Percentiles rank a stretch among this genome's conserved stretches.
Evolutionary conservation across 2,329 filamentous ascomycete genomes (phyloP).

Genomic region (Colletotrichum sp.): DNA sequence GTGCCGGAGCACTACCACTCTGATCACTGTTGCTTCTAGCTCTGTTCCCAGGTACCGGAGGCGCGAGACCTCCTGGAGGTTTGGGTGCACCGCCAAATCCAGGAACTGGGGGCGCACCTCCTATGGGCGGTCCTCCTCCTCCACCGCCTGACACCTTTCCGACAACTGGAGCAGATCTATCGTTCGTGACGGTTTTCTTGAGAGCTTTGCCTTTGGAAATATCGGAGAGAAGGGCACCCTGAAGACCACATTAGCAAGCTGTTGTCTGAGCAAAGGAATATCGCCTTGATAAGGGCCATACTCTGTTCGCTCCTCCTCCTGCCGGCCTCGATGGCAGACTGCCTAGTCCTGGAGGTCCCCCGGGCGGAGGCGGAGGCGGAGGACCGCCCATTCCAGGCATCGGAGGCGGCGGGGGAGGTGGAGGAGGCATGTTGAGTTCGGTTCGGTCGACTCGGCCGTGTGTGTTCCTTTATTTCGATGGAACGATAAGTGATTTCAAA

Average conservation of each 20-base stretch:
- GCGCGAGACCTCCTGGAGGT: constrained; percentile 70
- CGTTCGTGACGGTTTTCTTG: constrained; percentile 89
- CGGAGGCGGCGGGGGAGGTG: constrained; percentile 74
- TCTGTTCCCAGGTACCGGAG: constrained; percentile 73
- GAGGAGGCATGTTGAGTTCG: constrained; percentile 48
- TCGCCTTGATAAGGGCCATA: constrained; percentile 44
- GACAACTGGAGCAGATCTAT: constrained; percentile 83
- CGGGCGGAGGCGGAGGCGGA: constrained; percentile 67
- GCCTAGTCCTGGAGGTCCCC: constrained; percentile 38
- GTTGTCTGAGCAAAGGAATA: background rate
- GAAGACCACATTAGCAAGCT: constrained; percentile 20
- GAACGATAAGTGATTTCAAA: background rate
- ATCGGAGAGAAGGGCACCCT: constrained; percentile 88
- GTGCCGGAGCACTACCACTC: constrained; percentile 45
- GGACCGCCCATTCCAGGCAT: constrained; percentile 63
- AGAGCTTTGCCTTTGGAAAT: constrained; percentile 82
- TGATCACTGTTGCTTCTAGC: constrained; percentile 86
- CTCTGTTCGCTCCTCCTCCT: constrained; percentile 60
- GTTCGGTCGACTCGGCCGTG: background rate
- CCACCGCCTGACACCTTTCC: constrained; percentile 57
- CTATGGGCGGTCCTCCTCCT: constrained; percentile 64
- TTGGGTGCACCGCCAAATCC: constrained; percentile 51
- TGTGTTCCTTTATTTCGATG: background rate
- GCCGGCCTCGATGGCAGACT: constrained; percentile 64
- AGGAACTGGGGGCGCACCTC: constrained; percentile 83